Evolutionary conservation across 768 basidiomycete species (phyloP), one percentile per base, ranked within the genome.

Genomic region (Hortiboletus flavorubellus): DNA sequence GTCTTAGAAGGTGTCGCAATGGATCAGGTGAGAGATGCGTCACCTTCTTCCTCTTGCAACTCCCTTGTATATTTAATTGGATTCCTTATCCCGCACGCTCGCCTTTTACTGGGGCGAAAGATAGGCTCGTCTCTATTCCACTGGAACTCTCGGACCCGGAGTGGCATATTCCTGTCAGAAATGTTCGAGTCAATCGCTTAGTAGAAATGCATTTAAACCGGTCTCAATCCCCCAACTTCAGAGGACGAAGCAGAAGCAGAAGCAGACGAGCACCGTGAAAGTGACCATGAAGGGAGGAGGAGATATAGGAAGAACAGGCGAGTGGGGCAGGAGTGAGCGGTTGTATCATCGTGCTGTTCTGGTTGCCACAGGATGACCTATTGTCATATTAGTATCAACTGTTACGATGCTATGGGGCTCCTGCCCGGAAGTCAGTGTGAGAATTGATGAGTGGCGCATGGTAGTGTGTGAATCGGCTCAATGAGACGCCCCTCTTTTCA

Each of bases 21-120:
- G 70, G 78, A 79, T 72, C 63, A 76, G 80, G 77, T 72, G 70
- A 49, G 35, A 15, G 39, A 46, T 21, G 21, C 21, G 21, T 21
- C 21, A 21, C 55, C 44, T 56, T 63, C 54, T 50, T 55, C 61
- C 21, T 56, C 55, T 21, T 21, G 21, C 61, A 40, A 35, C 4
- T 40, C 21, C 37, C 49, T 21, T 21, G 21, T 21, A 21, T 21
- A 21, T 2, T 21, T 21, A 21, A 21, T 21, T 21, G 52, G 50
- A 54, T 21, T 50, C 58, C 62, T 56, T 49, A 46, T 56, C 46
- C 18, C 18, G 53, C 21, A 23, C 18, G 49, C 40, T 23, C 51
- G 47, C 40, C 39, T 9, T 31, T 45, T 49, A 43, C 33, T 8
- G 11, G 51, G 15, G 26, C 16, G 15, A 46, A 55, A 47, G 33